Evolutionary conservation across 2,329 filamentous ascomycete genomes (phyloP).

Genomic region (Colletotrichum echinochloae): DNA sequence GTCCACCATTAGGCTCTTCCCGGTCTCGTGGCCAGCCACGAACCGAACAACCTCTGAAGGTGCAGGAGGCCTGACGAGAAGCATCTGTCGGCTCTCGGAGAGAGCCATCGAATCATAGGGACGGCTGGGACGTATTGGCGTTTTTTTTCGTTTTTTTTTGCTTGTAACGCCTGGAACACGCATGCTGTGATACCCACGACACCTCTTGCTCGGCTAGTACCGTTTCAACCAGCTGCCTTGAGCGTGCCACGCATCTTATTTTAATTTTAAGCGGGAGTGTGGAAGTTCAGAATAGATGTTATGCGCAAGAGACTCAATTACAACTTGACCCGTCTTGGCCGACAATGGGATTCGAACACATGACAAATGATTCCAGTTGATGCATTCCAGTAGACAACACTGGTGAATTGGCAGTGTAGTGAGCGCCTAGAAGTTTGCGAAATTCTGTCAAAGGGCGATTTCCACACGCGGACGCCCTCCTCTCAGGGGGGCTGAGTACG

Average conservation of each 20-base stretch:
- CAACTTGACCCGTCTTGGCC: no score
- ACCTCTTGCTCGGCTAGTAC: slow-evolving; percentile 30
- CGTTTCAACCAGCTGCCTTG: slow-evolving; percentile 15
- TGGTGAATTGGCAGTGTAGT: neutral
- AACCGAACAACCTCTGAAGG: neutral
- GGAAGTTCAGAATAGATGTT: slow-evolving; percentile 13
- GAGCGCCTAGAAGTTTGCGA: neutral
- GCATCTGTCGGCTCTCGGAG: slow-evolving; percentile 26
- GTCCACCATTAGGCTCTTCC: slow-evolving; percentile 19
- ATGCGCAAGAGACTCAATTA: slow-evolving; percentile 2
- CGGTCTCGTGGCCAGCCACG: neutral
- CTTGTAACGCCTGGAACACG: slow-evolving; percentile 25
- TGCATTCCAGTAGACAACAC: no score
- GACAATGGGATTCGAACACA: neutral
- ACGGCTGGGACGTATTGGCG: slow-evolving; percentile 36
- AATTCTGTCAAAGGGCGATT: neutral
- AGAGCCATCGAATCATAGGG: slow-evolving; percentile 23
- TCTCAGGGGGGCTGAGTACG: neutral
- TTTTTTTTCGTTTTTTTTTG: slow-evolving; percentile 30
- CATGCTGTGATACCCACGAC: slow-evolving; percentile 32
- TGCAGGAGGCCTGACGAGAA: slow-evolving; percentile 9
- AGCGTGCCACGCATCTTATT: slow-evolving; percentile 29
- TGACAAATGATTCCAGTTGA: neutral
- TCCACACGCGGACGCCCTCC: neutral
- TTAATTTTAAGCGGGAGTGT: neutral